Evolutionary conservation across 2,329 filamentous ascomycete genomes (phyloP).

Genomic region (Ophiostoma novo-ulmi): DNA sequence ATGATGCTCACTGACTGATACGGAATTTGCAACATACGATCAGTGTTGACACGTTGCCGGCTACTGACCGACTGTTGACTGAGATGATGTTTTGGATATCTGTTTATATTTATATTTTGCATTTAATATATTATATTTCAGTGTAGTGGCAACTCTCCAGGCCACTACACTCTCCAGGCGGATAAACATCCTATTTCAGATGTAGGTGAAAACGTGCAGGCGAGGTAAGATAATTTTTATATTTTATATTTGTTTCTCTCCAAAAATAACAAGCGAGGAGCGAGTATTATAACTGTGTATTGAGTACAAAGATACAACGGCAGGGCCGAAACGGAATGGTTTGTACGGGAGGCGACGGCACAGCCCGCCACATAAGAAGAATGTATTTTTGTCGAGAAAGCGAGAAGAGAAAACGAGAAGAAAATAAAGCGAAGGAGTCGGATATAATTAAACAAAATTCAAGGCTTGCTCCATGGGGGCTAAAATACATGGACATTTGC

Average conservation of each 20-base stretch:
- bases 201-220: background rate
- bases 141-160: background rate
- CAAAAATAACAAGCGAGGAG: no score
- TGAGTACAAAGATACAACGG: background rate
- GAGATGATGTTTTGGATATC: background rate
- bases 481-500: background rate
- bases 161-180: background rate
- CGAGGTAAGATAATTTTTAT: no score
- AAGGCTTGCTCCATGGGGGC: background rate
- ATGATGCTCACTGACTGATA: background rate
- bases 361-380: background rate
- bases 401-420: background rate
- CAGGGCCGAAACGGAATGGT: background rate
- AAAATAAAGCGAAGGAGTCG: background rate
- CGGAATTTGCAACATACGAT: background rate
- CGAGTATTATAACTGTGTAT: no score
- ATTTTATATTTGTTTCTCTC: no score
- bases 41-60: background rate
- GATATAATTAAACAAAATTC: background rate
- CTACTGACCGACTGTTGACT: background rate
- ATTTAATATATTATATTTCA: background rate
- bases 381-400: background rate
- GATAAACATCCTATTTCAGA: background rate
- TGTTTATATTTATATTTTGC: background rate
- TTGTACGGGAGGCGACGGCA: background rate